Conservation (phyloP, 495 filamentous ascomycete species). For the Cercophora scortea region DNA sequence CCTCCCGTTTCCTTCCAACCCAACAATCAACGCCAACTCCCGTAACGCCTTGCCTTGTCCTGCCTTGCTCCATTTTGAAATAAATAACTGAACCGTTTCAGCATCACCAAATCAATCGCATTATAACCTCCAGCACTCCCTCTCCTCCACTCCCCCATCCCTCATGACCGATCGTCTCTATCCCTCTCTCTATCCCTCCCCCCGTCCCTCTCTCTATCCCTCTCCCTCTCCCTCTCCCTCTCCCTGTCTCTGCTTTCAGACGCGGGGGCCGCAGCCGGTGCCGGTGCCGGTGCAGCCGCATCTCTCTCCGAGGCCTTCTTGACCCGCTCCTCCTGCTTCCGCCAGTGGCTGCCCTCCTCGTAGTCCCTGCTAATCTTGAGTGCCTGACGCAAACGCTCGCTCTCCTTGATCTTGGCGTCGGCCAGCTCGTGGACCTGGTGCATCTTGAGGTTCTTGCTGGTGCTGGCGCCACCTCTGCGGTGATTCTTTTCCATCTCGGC, state of each 20-base stretch:
- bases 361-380: slow-evolving; percentile 84
- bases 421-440: slow-evolving; percentile 97
- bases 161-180: not conserved
- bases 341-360: slow-evolving; percentile 76
- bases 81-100: too few relatives aligned
- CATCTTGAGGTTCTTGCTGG: slow-evolving; percentile 57
- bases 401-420: slow-evolving; percentile 93
- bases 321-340: slow-evolving; percentile 62
- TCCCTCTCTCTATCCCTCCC: slow-evolving; percentile 2
- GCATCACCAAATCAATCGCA: too few relatives aligned
- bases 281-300: not conserved
- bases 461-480: slow-evolving; percentile 21
- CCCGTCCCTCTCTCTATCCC: slow-evolving; percentile 1
- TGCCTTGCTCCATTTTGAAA: too few relatives aligned
- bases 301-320: slow-evolving; percentile 38
- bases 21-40: too few relatives aligned
- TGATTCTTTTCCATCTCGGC: slow-evolving; percentile 38
- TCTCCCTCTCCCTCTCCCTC: slow-evolving; percentile 2
- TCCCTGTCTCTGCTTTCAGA: not conserved
- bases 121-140: too few relatives aligned
- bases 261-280: not conserved
- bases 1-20: too few relatives aligned
- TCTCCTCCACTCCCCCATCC: too few relatives aligned
- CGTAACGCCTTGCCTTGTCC: too few relatives aligned
- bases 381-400: slow-evolving; percentile 77